These are phyloP conservation scores for Carex pumila DNA, from an alignment of 176 grass and related monocot genomes.

Conservation along the genomic window DNA sequence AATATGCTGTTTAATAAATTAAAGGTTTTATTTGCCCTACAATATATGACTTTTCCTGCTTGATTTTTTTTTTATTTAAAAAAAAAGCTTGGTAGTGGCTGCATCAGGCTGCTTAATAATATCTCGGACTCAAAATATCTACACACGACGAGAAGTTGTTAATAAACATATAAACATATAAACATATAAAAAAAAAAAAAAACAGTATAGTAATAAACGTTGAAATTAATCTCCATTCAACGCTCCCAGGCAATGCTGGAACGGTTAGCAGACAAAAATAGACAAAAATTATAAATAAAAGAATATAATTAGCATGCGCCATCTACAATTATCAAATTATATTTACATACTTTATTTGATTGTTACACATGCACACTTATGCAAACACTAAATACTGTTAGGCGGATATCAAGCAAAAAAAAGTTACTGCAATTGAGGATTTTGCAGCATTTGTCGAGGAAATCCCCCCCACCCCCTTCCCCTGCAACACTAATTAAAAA, in stretches of 20 bases:
- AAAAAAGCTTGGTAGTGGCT: too few species aligned
- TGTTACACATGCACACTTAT: background rate
- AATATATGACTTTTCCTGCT: too few species aligned
- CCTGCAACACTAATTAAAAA: background rate
- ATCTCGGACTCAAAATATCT: too few species aligned
- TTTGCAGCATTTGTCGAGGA: background rate
- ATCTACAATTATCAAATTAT: background rate
- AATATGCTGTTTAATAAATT: too few species aligned
- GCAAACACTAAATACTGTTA: background rate
- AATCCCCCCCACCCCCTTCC: background rate
- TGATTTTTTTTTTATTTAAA: too few species aligned
- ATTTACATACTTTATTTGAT: conserved; percentile 1
- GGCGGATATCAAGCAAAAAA: background rate
- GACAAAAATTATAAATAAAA: background rate
- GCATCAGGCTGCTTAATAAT: too few species aligned
- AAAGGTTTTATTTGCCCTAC: too few species aligned
- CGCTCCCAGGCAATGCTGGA: background rate
- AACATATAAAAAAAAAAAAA: too few species aligned
- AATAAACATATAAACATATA: background rate
- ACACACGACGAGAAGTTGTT: background rate
- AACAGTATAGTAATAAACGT: background rate
- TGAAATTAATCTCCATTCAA: background rate
- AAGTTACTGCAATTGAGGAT: conserved; percentile 3
- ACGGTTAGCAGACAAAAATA: background rate
- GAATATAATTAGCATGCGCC: background rate